Base-by-base conservation (phyloP, 2,329 filamentous ascomycete species). In the Alternaria conjuncta region DNA sequence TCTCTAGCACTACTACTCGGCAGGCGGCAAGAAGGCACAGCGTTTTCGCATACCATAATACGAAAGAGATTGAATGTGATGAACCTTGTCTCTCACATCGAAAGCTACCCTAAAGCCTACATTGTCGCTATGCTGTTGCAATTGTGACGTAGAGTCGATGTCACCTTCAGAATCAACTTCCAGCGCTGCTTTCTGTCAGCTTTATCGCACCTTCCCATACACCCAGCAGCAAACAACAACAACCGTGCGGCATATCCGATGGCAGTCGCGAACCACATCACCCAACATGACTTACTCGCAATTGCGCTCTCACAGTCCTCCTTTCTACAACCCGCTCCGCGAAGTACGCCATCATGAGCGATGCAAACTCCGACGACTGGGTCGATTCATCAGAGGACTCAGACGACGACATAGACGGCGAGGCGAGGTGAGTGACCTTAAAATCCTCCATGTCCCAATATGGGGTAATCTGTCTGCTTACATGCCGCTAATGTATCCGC, bases 361-460 rank as follows among this genome's bases (percentile, higher is more conserved):
- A 60, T 23, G 30, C 45, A 6, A 12, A 44, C 12, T 60, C 47
- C 12, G 56, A 59, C 21, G 55, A 57, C 18, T 63, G 56, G 60
- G 60, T 55, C 10, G 51, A 58, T 4, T 23, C 30, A 21, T 49
- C 60, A 20, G 25, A 20, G 5, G 18, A 9, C 12, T 60, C 49
- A 6, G 23, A n/a, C 25, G 21, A 28, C 32, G 45, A n/a, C 8
- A 3, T n/a, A 13, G 45, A 28, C 45, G 4, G 2, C 26, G 32
- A 12, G 21, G 18, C 21, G 9, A 26, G 21, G 44, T 57, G 1
- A 41, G 36, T 41, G 36, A 41, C n/a, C 36, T 18, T 18, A 9
- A 41, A 11, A 18, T 41, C 36, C 36, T 18, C 3, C 36, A 18
- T 18, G 3, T 3, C 15, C n/a, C 36, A 41, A 41, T 11, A 18